Evolutionary conservation across 2,329 filamentous ascomycete genomes (phyloP), one percentile per base, ranked within the genome.

Genomic region (Calonectria leucothoes): DNA sequence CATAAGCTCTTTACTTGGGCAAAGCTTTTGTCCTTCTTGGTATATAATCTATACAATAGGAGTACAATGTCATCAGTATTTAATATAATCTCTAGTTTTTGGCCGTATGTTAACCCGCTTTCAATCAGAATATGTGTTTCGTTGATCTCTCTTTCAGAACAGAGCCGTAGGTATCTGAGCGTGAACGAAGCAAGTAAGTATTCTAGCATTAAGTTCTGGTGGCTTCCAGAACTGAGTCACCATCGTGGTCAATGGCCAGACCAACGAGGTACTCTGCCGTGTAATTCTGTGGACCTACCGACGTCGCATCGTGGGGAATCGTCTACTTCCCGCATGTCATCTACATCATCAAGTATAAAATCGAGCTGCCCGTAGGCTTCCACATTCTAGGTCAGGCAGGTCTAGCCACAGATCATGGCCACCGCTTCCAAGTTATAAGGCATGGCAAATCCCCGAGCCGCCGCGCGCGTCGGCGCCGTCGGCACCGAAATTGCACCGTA

Each of bases 281-380:
- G 45, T 12, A 27, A 49, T 11, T 4, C 45, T 25, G n/a, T 23
- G n/a, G 45, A 23, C n/a, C n/a, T 49, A 49, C 45, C 45, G 27
- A 49, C 23, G 45, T 49, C 45, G 25, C 25, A 27, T 49, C 45
- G 45, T 49, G 45, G 45, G 45, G 61, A 31, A 63, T 89, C 67
- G 84, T 88, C 10, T 90, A 84, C 77, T 83, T 89, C 71, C 87
- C 87, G 39, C 82, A 83, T 61, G 73, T 70, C 17, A 51, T 86
- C 29, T 89, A 90, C 75, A 76, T 85, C 5, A 82, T 90, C 39
- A 84, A 81, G 3, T 81, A 83, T 48, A 90, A 88, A 0, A 79
- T 90, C 39, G 79, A 82, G 12, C 82, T 90, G 23, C 88, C 88
- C 0, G 74, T 81, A 2, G 85, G 85, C 8, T 81, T 85, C 1